Conservation (phyloP, 2,329 filamentous ascomycete genomes). For the Trichophyton benhamiae region DNA sequence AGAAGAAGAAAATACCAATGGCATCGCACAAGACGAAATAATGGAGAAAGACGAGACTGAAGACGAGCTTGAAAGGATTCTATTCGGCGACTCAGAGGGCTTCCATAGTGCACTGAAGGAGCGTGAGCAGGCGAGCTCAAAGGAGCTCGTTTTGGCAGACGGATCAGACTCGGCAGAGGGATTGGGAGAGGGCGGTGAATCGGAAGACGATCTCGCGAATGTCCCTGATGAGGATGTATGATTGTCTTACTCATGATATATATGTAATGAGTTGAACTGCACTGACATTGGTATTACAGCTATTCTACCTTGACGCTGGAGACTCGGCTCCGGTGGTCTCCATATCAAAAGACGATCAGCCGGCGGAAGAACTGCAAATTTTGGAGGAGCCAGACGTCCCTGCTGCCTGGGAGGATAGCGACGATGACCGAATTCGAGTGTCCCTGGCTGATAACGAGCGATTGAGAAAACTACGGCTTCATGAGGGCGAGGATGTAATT, state of each 20-base stretch:
- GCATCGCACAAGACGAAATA: neutral
- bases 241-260: slow-evolving; percentile 4
- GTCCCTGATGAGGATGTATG: slow-evolving; percentile 61
- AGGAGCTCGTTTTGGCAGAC: slow-evolving; percentile 25
- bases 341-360: slow-evolving; percentile 17
- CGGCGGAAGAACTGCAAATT: slow-evolving; percentile 11
- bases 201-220: slow-evolving; percentile 45
- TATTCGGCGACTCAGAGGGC: slow-evolving; percentile 75
- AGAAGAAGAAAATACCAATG: neutral
- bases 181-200: slow-evolving; percentile 36
- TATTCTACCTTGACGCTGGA: slow-evolving; percentile 73
- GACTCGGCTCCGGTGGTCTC: slow-evolving; percentile 20
- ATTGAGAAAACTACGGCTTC: slow-evolving; percentile 68
- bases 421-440: slow-evolving; percentile 76
- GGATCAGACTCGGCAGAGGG: slow-evolving; percentile 22
- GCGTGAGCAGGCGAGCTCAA: slow-evolving; percentile 35
- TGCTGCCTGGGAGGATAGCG: slow-evolving; percentile 75
- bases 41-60: slow-evolving; percentile 63
- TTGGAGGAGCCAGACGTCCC: neutral
- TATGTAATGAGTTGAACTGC: neutral
- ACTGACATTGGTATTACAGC: slow-evolving; percentile 25
- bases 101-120: slow-evolving; percentile 64
- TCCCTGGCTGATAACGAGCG: slow-evolving; percentile 66
- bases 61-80: slow-evolving; percentile 71
- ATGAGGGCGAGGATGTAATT: slow-evolving; percentile 74